Evolutionary conservation across 805 yeast genomes (phyloP), one percentile per base, ranked within the genome.

Genomic region (Metschnikowia gelsemii): DNA sequence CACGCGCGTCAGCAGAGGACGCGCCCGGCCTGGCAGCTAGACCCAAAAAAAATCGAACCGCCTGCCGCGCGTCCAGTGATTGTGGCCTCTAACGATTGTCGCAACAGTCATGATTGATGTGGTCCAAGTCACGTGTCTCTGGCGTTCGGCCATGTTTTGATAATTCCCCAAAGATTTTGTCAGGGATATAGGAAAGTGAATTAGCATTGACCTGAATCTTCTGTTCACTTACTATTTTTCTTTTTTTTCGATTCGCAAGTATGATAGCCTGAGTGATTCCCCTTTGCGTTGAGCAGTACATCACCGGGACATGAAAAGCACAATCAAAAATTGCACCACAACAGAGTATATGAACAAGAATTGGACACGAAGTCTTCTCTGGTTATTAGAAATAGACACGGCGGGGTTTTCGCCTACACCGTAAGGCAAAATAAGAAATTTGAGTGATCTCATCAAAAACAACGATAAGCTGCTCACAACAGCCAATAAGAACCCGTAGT

Each of bases 341-440:
- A 88, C 87, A 7, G 95, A 82, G 62, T 91, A 91, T 30, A 84
- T 71, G 55, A 91, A 89, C 49, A 91, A 68, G 59, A 86, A 91
- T 56, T 91, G 95, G 45, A 93, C 84, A 51, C 96, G 79, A 46
- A 85, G 78, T 61, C 87, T 83, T 49, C 88, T 77, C 45, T 84
- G 84, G 19, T 79, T 78, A 31, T 79, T 74, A 42, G 84, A 77
- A 40, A 87, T 75, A 29, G 78, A 79, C 38, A 78, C 78, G n/a
- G 74, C 64, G 11, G 78, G 67, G 42, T 71, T 69, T 22, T 63
- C 61, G 17, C 63, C 60, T 11, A 58, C 59, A 28, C 61, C 60
- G 9, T 57, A 48, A 5, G 90, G 89, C 42, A 85, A 73, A 14
- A 85, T 78, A 46, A 83, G 76, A 52, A 80, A 82, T 53, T 81